Percentiles rank a stretch among this genome's conserved stretches.
phyloP scores from a whole-genome alignment of 148 eudicot genomes.

The Spergularia bocconei region DNA sequence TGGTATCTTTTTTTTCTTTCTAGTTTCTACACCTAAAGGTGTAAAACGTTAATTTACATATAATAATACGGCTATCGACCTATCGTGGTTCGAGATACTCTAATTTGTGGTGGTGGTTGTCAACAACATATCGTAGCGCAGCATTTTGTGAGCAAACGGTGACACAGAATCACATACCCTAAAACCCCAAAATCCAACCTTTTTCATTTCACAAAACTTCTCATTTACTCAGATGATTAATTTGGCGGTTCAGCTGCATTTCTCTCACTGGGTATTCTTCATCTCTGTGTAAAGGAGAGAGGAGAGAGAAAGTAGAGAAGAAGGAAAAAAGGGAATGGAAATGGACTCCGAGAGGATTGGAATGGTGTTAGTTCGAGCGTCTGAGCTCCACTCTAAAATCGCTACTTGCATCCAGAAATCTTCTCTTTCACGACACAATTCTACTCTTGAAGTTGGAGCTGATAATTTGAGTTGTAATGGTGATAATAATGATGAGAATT shows the following conservation, averaged over 20 bases:
- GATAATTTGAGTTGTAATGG: not conserved
- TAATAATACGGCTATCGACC: too few species aligned
- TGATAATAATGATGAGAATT: not conserved
- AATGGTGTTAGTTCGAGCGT: constrained; percentile 61
- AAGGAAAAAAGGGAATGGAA: constrained; percentile 25
- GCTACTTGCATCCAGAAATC: constrained; percentile 57
- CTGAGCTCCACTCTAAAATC: constrained; percentile 68
- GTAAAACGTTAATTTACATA: too few species aligned
- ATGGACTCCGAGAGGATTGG: constrained; percentile 75
- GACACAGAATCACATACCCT: not conserved
- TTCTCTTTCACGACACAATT: not conserved
- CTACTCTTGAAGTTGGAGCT: constrained; percentile 2
- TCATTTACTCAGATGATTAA: not conserved
- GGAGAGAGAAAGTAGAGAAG: too few species aligned
- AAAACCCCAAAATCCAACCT: not conserved
- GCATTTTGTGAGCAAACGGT: not conserved
- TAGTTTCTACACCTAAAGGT: too few species aligned
- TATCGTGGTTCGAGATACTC: too few species aligned
- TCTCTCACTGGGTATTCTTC: not conserved
- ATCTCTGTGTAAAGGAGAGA: not conserved
- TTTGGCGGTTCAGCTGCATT: not conserved
- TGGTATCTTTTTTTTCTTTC: too few species aligned
- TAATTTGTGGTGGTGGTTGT: too few species aligned
- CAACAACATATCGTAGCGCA: too few species aligned
- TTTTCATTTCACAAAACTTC: too few species aligned